Conservation (phyloP, 331 rosid species). For the Malus hybrid region DNA sequence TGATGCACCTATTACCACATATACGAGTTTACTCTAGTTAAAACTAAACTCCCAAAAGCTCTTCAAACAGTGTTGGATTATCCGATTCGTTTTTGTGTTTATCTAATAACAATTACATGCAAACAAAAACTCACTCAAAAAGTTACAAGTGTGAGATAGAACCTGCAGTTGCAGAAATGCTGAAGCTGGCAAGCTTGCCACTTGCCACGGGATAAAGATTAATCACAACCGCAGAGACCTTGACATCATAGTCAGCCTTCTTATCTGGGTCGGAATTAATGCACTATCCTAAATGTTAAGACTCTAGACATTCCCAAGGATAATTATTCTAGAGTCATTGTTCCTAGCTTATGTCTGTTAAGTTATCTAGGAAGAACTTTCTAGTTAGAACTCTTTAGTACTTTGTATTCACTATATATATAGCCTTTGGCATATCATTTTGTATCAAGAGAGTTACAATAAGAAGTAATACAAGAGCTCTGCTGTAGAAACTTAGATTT, state of each 20-base stretch:
- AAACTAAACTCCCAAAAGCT: neutral
- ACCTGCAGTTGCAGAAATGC: conserved; percentile 68
- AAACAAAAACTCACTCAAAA: neutral
- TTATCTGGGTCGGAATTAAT: conserved; percentile 32
- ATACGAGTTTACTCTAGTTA: neutral
- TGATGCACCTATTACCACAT: conserved; percentile 39
- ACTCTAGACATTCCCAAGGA: too few species aligned
- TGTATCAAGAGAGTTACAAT: too few species aligned
- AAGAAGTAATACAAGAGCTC: too few species aligned
- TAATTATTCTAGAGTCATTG: too few species aligned
- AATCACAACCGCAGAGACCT: conserved; percentile 65
- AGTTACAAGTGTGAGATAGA: neutral
- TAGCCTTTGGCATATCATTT: too few species aligned
- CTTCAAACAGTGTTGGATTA: neutral
- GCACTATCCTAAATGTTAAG: too few species aligned
- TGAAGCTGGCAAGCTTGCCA: conserved; percentile 74
- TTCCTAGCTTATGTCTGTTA: too few species aligned
- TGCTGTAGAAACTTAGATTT: too few species aligned
- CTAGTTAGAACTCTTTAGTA: too few species aligned
- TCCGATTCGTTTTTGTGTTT: neutral
- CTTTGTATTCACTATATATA: too few species aligned
- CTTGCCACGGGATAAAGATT: conserved; percentile 62
- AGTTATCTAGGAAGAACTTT: too few species aligned
- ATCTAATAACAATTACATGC: neutral
- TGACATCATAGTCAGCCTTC: conserved; percentile 50